phyloP scores from a whole-genome alignment of 148 eudicot species.

The Rhododendron mucronatum region DNA sequence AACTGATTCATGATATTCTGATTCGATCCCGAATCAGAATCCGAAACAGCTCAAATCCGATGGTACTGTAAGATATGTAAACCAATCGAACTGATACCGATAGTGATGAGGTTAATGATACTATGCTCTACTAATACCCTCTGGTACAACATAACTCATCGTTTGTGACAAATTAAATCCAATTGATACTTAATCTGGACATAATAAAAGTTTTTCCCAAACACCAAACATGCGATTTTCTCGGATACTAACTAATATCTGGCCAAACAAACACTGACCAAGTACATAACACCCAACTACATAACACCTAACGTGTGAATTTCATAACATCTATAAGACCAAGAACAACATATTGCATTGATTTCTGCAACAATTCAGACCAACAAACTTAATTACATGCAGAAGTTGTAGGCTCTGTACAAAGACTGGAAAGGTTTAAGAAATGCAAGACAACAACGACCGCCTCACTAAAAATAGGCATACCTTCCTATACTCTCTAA shows the following conservation, averaged over 20 bases:
- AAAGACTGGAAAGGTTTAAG: slow-evolving; percentile 12
- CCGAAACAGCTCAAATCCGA: no score
- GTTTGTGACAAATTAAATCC: not conserved
- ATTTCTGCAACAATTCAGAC: not conserved
- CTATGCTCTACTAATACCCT: not conserved
- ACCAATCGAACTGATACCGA: not conserved
- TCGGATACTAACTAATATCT: not conserved
- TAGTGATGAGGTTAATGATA: not conserved
- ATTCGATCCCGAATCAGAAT: no score
- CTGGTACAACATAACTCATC: not conserved
- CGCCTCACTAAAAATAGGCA: slow-evolving; percentile 24
- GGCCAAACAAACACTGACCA: not conserved
- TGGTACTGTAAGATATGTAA: not conserved
- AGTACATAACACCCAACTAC: not conserved
- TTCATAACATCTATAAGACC: not conserved
- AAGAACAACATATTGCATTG: not conserved
- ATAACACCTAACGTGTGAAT: not conserved
- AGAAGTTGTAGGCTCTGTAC: slow-evolving; percentile 35
- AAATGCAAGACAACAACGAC: slow-evolving; percentile 11
- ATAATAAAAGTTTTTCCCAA: not conserved
- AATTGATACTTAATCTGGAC: not conserved
- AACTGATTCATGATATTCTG: no score
- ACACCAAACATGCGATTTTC: not conserved
- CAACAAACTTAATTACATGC: slow-evolving; percentile 43
- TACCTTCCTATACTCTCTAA: slow-evolving; percentile 19